Conservation (phyloP, 441 rosid species). For the Gossypium laxum region DNA sequence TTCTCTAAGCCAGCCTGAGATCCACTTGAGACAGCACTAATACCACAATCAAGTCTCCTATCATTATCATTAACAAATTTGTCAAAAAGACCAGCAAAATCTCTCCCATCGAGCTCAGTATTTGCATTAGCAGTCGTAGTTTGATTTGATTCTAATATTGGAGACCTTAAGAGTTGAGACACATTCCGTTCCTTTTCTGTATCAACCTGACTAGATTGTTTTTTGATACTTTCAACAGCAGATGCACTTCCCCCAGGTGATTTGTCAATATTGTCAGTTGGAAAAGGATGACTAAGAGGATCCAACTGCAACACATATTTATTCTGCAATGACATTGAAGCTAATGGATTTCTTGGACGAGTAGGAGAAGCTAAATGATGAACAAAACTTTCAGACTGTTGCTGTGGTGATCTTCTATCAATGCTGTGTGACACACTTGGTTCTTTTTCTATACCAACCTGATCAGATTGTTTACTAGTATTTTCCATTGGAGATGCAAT, state of each 20-base stretch:
- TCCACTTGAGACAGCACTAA: constrained; percentile 15
- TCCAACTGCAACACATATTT: constrained; percentile 29
- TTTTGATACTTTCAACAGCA: constrained; percentile 12
- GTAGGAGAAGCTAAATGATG: constrained; percentile 29
- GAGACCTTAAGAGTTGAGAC: constrained; percentile 21
- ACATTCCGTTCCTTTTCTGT: constrained; percentile 10
- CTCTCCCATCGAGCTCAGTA: constrained; percentile 16
- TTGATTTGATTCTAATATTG: constrained; percentile 23
- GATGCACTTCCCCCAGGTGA: constrained; percentile 21
- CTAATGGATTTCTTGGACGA: constrained; percentile 38
- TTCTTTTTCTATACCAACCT: constrained; percentile 23
- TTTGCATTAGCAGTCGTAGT: constrained; percentile 14
- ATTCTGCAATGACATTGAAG: constrained; percentile 32
- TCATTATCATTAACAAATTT: constrained; percentile 20
- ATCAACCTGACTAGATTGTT: constrained; percentile 23
- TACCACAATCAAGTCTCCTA: constrained; percentile 15
- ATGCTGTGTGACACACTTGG: constrained; percentile 1
- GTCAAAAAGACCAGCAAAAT: constrained; percentile 16
- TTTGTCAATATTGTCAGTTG: constrained; percentile 24
- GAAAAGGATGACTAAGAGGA: constrained; percentile 29
- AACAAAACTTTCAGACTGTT: constrained; percentile 15
- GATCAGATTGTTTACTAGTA: constrained; percentile 17
- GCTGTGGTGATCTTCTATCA: not conserved
- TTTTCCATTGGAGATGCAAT: constrained; percentile 17
- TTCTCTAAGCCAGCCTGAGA: constrained; percentile 20